Conservation (phyloP, 257 asterid genomes). For the Solanum piurae region DNA sequence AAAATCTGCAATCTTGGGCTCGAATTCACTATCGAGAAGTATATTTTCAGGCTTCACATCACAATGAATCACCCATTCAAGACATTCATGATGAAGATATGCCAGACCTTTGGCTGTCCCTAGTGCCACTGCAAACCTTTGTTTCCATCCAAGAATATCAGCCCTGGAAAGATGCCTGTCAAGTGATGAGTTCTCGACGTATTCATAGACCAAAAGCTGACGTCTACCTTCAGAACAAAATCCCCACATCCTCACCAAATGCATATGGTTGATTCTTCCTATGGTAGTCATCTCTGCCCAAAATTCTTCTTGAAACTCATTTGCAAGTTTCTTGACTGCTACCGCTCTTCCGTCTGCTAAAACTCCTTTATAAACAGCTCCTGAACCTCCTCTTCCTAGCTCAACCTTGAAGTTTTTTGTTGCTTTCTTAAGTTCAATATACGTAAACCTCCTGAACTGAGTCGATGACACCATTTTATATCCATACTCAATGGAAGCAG, state of each 20-base stretch:
- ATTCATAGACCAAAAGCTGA: slow-evolving; percentile 22
- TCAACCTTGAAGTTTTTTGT: slow-evolving; percentile 21
- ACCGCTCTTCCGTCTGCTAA: slow-evolving; percentile 16
- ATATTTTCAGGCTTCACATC: slow-evolving; percentile 33
- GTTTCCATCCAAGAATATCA: slow-evolving; percentile 17
- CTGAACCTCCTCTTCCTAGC: slow-evolving; percentile 28
- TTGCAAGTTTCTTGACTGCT: slow-evolving; percentile 21
- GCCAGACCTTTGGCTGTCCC: slow-evolving; percentile 30
- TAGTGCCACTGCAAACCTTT: slow-evolving; percentile 23
- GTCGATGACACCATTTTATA: slow-evolving; percentile 15
- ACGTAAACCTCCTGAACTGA: slow-evolving; percentile 18
- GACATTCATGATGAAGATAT: slow-evolving; percentile 32
- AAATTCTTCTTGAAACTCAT: slow-evolving; percentile 18
- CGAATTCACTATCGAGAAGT: slow-evolving; percentile 13
- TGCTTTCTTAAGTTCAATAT: slow-evolving; percentile 20
- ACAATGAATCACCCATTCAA: slow-evolving; percentile 42
- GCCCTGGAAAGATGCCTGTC: slow-evolving; percentile 15
- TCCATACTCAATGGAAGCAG: slow-evolving; percentile 18
- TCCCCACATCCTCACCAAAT: slow-evolving; percentile 37
- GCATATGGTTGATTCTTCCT: slow-evolving; percentile 27
- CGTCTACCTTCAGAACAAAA: slow-evolving; percentile 25
- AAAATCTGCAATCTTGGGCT: slow-evolving; percentile 34
- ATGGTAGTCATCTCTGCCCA: slow-evolving; percentile 26
- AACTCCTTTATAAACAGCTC: slow-evolving; percentile 19
- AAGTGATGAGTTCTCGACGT: slow-evolving; percentile 18